These are phyloP conservation scores for Pseudozyma thailandica DNA, from an alignment of 1,284 basidiomycete genomes.

Conservation along the genomic window DNA sequence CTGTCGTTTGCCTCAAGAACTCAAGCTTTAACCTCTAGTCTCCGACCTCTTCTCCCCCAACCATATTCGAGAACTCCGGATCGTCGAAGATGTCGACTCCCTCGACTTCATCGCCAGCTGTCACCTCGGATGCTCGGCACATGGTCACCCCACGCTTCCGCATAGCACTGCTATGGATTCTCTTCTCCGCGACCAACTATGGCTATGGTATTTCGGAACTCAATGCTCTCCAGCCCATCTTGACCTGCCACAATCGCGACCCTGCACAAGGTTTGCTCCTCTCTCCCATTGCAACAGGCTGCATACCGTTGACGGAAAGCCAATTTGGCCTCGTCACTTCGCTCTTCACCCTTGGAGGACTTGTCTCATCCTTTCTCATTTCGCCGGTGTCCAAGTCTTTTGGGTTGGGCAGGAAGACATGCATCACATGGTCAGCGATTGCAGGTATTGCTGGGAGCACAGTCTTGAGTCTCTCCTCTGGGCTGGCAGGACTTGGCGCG, in stretches of 20 bases:
- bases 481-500: constrained; percentile 13
- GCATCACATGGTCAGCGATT: constrained; percentile 35
- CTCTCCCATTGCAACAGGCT: constrained; percentile 32
- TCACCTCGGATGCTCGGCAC: neutral
- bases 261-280: constrained; percentile 7
- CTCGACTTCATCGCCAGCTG: neutral
- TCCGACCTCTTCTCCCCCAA: neutral
- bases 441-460: constrained; percentile 24
- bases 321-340: constrained; percentile 82
- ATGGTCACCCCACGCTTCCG: constrained; percentile 37
- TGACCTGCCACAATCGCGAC: constrained; percentile 38
- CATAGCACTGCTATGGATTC: constrained; percentile 55
- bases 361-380: constrained; percentile 72
- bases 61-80: neutral
- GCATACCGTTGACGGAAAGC: constrained; percentile 45
- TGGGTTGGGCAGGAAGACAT: constrained; percentile 27
- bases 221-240: constrained; percentile 57
- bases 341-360: constrained; percentile 86
- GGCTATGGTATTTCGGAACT: constrained; percentile 65
- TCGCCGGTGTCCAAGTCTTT: constrained; percentile 32
- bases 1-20: too few species aligned
- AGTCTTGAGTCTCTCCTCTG: constrained; percentile 24
- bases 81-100: neutral
- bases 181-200: constrained; percentile 58
- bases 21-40: too few species aligned